Percentiles rank a stretch among this genome's conserved stretches.
phyloP scores from a whole-genome alignment of 352 stramenopile genomes.

The Globisporangium cederbergense region DNA sequence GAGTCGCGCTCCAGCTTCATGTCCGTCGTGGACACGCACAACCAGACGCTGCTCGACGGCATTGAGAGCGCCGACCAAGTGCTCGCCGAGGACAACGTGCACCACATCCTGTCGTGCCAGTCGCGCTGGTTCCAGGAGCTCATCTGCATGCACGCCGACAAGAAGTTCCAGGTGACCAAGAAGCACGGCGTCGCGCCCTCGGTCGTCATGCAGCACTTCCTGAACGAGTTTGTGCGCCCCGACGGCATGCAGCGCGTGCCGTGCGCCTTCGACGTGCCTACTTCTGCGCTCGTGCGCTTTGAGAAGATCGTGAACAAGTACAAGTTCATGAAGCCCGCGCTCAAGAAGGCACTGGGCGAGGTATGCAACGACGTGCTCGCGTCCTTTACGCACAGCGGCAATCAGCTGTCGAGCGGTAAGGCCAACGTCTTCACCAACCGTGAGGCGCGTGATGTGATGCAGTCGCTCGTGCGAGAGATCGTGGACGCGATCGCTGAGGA shows the following conservation, averaged over 20 bases:
- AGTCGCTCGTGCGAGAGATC: conserved; percentile 64
- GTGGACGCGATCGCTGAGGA: conserved; percentile 46
- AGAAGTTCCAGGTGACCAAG: conserved; percentile 21
- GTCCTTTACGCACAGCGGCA: conserved; percentile 32
- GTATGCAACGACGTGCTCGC: conserved; percentile 64
- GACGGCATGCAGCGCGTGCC: conserved; percentile 23
- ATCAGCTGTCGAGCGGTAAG: conserved; percentile 15
- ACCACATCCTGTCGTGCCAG: conserved; percentile 59
- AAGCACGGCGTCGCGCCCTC: conserved; percentile 14
- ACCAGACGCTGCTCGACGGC: conserved; percentile 47
- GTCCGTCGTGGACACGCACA: conserved; percentile 20
- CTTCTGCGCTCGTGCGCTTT: conserved; percentile 48
- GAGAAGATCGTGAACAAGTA: conserved; percentile 67
- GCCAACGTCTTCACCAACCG: conserved; percentile 44
- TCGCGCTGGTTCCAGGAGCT: conserved; percentile 50
- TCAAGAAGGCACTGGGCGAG: conserved; percentile 65
- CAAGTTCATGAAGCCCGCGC: conserved; percentile 47
- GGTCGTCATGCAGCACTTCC: conserved; percentile 31
- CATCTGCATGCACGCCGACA: conserved; percentile 45
- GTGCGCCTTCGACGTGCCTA: conserved; percentile 39
- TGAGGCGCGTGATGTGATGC: conserved; percentile 60
- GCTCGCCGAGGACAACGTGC: conserved; percentile 57
- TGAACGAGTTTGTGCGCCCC: conserved; percentile 27
- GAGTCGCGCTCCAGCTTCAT: conserved; percentile 29
- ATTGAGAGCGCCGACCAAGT: conserved; percentile 44